Evolutionary conservation across 2,329 filamentous ascomycete genomes (phyloP).

Genomic region (Daldinia sp.): DNA sequence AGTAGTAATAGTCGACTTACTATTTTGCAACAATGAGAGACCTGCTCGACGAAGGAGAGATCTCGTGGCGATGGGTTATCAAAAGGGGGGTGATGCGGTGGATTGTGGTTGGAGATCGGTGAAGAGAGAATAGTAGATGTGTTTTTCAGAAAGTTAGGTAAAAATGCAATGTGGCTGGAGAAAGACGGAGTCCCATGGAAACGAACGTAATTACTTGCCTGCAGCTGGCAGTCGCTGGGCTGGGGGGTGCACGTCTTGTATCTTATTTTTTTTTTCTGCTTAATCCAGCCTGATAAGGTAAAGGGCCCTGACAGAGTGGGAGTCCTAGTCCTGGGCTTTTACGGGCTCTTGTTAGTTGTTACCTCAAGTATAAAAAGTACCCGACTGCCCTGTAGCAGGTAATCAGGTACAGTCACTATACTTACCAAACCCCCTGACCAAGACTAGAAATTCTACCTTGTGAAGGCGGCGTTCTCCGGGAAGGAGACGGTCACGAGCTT

Average conservation of each 20-base stretch:
- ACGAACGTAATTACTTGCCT: constrained; percentile 38
- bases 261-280: constrained; percentile 5
- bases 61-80: constrained; percentile 51
- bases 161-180: constrained; percentile 52
- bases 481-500: constrained; percentile 30
- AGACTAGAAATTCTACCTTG: not conserved
- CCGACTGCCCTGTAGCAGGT: not conserved
- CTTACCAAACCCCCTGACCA: constrained; percentile 16
- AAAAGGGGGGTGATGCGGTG: constrained; percentile 49
- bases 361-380: not conserved
- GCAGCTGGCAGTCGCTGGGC: constrained; percentile 29
- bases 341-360: not conserved
- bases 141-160: constrained; percentile 49
- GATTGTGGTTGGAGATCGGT: constrained; percentile 52
- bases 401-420: constrained; percentile 1
- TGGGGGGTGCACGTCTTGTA: constrained; percentile 6
- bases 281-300: constrained; percentile 12
- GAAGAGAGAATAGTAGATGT: constrained; percentile 46
- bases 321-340: not conserved
- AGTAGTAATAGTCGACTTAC: constrained; percentile 45
- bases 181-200: constrained; percentile 33
- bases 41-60: constrained; percentile 54
- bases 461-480: constrained; percentile 14
- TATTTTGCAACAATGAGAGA: constrained; percentile 53
- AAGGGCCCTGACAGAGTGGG: constrained; percentile 1